Conservation (phyloP, 805 yeast species). For the Hagleromyces aurorensis region DNA sequence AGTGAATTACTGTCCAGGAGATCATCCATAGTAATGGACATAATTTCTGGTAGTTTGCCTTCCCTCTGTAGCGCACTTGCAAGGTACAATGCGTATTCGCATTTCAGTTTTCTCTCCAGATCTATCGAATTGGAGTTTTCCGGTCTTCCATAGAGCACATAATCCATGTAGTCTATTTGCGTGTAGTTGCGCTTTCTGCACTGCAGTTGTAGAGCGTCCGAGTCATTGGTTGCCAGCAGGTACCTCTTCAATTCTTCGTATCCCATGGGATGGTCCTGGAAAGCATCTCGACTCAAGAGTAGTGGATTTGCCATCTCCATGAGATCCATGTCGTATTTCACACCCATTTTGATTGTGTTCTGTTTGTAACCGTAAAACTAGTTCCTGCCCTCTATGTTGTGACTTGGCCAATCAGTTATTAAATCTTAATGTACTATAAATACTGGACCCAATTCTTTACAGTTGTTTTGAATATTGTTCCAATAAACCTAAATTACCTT, state of each 20-base stretch:
- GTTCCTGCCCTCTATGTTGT: too few relatives aligned
- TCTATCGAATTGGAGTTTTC: constrained; percentile 15
- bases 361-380: too few relatives aligned
- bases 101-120: constrained; percentile 22
- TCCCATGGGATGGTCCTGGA: constrained; percentile 25
- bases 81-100: constrained; percentile 25
- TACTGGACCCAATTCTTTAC: too few relatives aligned
- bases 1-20: too few relatives aligned
- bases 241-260: constrained; percentile 23
- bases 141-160: constrained; percentile 15
- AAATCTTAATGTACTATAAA: too few relatives aligned
- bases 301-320: constrained; percentile 24
- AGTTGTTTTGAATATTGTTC: too few relatives aligned
- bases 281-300: constrained; percentile 17
- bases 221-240: constrained; percentile 11
- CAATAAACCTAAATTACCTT: too few relatives aligned
- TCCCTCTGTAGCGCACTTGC: constrained; percentile 12
- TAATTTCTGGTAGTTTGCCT: constrained; percentile 3
- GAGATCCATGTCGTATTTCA: constrained; percentile 7
- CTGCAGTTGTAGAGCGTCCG: constrained; percentile 4
- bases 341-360: background rate
- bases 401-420: too few relatives aligned
- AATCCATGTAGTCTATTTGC: constrained; percentile 22
- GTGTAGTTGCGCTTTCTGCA: constrained; percentile 14
- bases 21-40: constrained; percentile 6